Evolutionary conservation across 495 filamentous ascomycete species (phyloP).

Genomic region (Lineolata rhizophorae): DNA sequence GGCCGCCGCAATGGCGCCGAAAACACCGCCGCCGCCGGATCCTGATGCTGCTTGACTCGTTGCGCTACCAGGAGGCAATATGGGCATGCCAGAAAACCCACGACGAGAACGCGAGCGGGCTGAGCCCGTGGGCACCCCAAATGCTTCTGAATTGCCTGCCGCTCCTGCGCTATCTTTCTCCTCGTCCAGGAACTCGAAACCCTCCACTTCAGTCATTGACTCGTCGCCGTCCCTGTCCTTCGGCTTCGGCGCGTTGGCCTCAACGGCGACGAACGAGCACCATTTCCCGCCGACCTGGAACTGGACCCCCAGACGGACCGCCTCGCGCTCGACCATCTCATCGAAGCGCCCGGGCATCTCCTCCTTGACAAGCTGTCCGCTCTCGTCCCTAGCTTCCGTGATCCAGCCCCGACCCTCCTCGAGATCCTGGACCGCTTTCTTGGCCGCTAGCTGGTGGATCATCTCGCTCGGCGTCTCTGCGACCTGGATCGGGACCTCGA

Average conservation of each 20-base stretch:
- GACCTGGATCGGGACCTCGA: constrained; percentile 37
- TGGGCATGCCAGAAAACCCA: neutral
- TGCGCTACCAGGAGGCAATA: neutral
- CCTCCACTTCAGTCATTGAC: constrained; percentile 2
- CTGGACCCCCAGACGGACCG: constrained; percentile 33
- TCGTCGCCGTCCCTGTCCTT: neutral
- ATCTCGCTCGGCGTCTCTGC: constrained; percentile 27
- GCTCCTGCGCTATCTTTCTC: neutral
- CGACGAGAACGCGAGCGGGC: neutral
- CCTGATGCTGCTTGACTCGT: no score
- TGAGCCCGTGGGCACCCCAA: neutral
- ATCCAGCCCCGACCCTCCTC: constrained; percentile 51
- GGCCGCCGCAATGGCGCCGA: no score
- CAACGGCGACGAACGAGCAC: constrained; percentile 49
- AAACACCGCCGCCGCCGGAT: no score
- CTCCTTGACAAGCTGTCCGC: constrained; percentile 24
- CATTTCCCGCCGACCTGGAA: constrained; percentile 46
- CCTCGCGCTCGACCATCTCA: constrained; percentile 38
- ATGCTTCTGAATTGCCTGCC: neutral
- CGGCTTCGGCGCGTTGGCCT: constrained; percentile 17
- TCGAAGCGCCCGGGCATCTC: constrained; percentile 24
- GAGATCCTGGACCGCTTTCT: constrained; percentile 42
- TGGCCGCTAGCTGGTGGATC: constrained; percentile 47
- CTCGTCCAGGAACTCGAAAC: constrained; percentile 8
- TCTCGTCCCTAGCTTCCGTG: constrained; percentile 23